Evolutionary conservation across 2,329 filamentous ascomycete genomes (phyloP), one percentile per base, ranked within the genome.

Genomic region (Dactylonectria macrodidyma): DNA sequence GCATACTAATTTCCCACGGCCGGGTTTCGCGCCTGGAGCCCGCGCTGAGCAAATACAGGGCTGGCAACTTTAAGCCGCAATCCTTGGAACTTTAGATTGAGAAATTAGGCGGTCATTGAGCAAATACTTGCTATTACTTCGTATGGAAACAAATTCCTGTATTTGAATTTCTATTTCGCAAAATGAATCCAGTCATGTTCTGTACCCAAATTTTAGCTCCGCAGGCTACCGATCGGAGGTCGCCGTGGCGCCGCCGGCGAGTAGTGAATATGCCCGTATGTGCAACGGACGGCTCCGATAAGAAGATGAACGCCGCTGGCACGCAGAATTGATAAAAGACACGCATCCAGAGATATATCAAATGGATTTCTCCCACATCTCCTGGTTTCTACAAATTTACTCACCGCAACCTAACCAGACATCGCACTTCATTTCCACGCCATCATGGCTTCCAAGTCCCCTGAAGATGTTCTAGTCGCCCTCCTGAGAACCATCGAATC

Each of bases 401-500:
- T 54, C 8, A 12, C 14, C 33, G 12, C n/a, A 54, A 22, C 12
- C n/a, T n/a, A 54, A 12, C 4, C 48, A 51, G 10, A 4, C 5
- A 51, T 33, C 14, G 14, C n/a, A 2, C n/a, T 19, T 50, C 11
- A 11, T 26, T 26, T 50, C 51, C 30, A 24, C 3, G 26, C 22
- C 8, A 30, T 22, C 62, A 71, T 71, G 69, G 1, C 62, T 0
- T 24, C 24, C 0, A 55, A 63, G 26, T 41, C 34, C 7, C 50
- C 70, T 16, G 65, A 75, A 61, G 68, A 74, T 7, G 65, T 86
- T 8, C 76, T 87, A 12, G 72, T 76, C 5, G 76, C 80, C 5
- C 77, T 87, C 24, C 82, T 88, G 44, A 67, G 72, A 33, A 78
- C 81, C 1, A 82, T 85, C 16, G 86, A 88, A 73, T 50, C 80